Evolutionary conservation across 2,329 filamentous ascomycete species (phyloP), one percentile per base, ranked within the genome.

Genomic region (Penicillium sp.): DNA sequence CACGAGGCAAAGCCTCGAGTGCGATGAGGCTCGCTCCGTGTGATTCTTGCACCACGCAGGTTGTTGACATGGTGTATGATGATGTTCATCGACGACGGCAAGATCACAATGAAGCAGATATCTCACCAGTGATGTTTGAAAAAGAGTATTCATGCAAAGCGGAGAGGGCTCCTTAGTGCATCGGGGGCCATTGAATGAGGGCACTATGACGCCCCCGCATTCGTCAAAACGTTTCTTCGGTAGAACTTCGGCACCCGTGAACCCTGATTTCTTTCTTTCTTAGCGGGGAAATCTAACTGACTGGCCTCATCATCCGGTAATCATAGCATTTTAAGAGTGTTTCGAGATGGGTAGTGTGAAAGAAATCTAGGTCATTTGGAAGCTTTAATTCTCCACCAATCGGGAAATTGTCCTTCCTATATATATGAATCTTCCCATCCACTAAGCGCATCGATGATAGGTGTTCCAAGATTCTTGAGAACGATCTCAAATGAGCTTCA

Each of bases 401-500:
- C 44, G 21, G 3, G 16, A 36, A 36, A 43, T 38, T 21, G 32
- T 13, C 27, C 21, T 13, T 34, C 2, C 8, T 39, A 43, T 51
- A 55, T 51, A 52, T 34, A 13, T 8, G 13, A 14, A 18, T 4
- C 4, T 11, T 13, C 3, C 39, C 14, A n/a, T 29, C 5, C 32
- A 50, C 13, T n/a, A 5, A 8, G 11, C 10, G 22, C 9, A 14
- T 16, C 32, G 31, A 11, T 5, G 11, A 11, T 11, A 14, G 31
- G 4, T 11, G 4, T 11, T 34, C 11, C 31, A 11, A 31, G 32
- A 13, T 11, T 13, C 11, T 34, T 10, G 13, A 36, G 13, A 36
- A 6, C 18, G 10, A 29, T 7, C 16, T 24, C 22, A 11, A 24
- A 65, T 65, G 62, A 64, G 53, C 14, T 70, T 60, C 43, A 60